Base-by-base conservation (phyloP, 192 early-diverging fungal genomes). In the Podila clonocystis region DNA sequence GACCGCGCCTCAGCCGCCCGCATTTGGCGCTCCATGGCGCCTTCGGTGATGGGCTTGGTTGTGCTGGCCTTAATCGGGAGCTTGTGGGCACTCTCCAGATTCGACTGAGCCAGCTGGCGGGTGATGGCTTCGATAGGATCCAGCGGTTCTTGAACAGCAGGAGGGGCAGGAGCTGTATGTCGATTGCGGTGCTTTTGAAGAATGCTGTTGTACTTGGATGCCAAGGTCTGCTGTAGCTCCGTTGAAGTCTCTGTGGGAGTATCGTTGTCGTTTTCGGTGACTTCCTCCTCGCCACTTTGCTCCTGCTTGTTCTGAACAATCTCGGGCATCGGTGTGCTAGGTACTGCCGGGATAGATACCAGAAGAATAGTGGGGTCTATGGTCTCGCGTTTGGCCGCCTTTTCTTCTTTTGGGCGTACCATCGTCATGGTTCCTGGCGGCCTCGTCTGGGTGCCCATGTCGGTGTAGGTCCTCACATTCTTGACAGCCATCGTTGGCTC, bases 111-210 rank as follows among this genome's bases (percentile, higher is more conserved):
- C 13, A 79, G 61, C 29, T 79, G 69, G 15, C 50, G 76, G n/a
- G 76, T 57, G 59, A 79, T 79, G 15, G 69, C 76, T n/a, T 79
- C 76, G 0, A 79, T 22, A 20, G 76, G 70, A 28, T 61, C 60
- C n/a, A 79, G 7, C 11, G 65, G 24, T 30, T 63, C 60, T 9
- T 41, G 6, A 22, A 41, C 55, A 29, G 68, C 59, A 15, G 28
- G 9, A 60, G 58, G 6, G 12, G 58, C 59, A 61, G 29, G 8
- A 33, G 68, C 68, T 2, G 58, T 50, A 36, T 72, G 70, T n/a
- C 60, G 41, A 30, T 59, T 70, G 28, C 65, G 69, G 29, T 59
- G 62, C n/a, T 52, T 69, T 48, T 60, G 49, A 5, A 79, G 7
- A 38, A 65, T 58, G 50, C 64, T 62, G 22, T 48, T 55, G 24